phyloP scores from a whole-genome alignment of 495 filamentous ascomycete species.

The Xylaria longipes region DNA sequence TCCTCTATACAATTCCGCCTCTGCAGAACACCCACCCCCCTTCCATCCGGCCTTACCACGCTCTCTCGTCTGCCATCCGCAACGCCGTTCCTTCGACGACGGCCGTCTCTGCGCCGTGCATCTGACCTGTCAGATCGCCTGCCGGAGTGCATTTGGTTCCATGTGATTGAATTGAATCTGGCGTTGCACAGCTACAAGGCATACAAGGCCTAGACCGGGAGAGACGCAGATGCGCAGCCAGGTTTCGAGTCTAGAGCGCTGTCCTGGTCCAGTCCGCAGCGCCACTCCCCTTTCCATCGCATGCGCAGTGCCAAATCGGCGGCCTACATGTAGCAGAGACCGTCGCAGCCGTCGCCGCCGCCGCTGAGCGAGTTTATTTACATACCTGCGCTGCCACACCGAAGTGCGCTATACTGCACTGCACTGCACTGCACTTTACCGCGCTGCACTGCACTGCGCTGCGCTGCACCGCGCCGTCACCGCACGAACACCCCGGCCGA shows the following conservation, averaged over 20 bases:
- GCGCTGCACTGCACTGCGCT: conserved; percentile 2
- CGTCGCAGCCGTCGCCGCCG: conserved; percentile 7
- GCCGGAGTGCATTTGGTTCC: neutral
- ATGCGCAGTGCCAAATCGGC: conserved; percentile 6
- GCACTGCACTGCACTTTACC: neutral
- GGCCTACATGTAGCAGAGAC: conserved; percentile 16
- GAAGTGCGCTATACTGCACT: neutral
- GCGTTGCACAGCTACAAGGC: conserved; percentile 21
- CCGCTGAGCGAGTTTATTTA: neutral
- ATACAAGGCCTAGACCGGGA: neutral
- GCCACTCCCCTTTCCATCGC: neutral
- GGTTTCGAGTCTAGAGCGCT: neutral
- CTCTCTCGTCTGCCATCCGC: neutral
- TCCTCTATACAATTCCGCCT: conserved; percentile 34
- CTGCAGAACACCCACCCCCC: conserved; percentile 1
- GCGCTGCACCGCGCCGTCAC: conserved; percentile 2
- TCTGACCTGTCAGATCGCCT: conserved; percentile 2
- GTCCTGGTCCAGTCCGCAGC: neutral
- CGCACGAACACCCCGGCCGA: conserved; percentile 12
- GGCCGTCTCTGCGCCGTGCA: neutral
- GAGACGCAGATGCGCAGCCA: conserved; percentile 13
- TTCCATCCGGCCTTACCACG: conserved; percentile 20
- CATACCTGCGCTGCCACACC: conserved; percentile 8
- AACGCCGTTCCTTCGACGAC: neutral
- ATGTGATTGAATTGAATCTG: conserved; percentile 2